Conservation (phyloP, 768 basidiomycete species). For the Pholiota molesta region DNA sequence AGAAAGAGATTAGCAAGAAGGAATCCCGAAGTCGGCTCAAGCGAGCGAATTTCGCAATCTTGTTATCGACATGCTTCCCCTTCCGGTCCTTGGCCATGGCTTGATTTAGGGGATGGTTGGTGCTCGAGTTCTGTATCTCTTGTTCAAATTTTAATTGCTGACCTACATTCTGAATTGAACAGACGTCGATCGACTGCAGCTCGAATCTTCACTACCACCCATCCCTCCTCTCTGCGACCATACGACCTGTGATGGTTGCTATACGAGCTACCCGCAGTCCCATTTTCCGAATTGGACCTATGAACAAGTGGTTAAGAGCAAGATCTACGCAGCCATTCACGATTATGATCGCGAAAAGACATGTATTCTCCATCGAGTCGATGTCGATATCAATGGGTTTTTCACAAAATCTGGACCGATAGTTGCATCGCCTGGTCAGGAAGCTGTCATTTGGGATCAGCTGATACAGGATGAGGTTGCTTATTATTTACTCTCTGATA, state of each 20-base stretch:
- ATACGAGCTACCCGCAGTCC: constrained; percentile 46
- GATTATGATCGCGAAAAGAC: constrained; percentile 30
- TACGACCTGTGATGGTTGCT: constrained; percentile 38
- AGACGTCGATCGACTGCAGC: constrained; percentile 40
- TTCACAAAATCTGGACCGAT: constrained; percentile 37
- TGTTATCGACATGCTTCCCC: too few species aligned
- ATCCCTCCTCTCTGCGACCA: constrained; percentile 42
- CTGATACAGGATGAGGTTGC: constrained; percentile 39
- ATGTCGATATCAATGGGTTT: constrained; percentile 40
- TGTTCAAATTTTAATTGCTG: too few species aligned
- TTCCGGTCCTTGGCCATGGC: too few species aligned
- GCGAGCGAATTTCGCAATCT: too few species aligned
- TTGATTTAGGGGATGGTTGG: too few species aligned
- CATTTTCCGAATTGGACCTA: constrained; percentile 61
- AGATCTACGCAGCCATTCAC: constrained; percentile 39
- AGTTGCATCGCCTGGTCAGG: constrained; percentile 23
- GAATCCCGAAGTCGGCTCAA: too few species aligned
- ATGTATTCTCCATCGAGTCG: constrained; percentile 41
- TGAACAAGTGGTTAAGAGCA: constrained; percentile 44
- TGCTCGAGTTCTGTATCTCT: too few species aligned
- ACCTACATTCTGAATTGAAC: too few species aligned
- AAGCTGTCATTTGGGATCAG: constrained; percentile 39
- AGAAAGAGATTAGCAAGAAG: too few species aligned
- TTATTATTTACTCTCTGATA: not conserved
- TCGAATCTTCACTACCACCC: constrained; percentile 33